These are phyloP conservation scores for Colletotrichum sp. DNA, from an alignment of 2,329 filamentous ascomycete species.

Conservation along the genomic window DNA sequence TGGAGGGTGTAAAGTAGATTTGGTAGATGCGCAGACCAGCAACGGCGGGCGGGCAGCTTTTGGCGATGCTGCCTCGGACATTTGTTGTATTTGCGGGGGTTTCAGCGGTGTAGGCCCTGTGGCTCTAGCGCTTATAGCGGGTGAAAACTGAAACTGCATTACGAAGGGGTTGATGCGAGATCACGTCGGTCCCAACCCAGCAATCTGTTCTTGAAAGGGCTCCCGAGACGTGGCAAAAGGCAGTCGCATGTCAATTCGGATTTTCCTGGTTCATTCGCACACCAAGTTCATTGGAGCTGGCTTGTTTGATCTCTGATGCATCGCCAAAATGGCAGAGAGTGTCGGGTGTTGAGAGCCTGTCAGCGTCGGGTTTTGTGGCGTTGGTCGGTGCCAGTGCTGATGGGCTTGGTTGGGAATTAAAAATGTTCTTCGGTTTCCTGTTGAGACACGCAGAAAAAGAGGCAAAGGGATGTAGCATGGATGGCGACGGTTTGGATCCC, in stretches of 20 bases:
- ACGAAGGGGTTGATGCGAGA: too few species aligned
- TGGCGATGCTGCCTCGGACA: not conserved
- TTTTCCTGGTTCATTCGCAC: not conserved
- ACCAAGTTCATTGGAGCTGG: not conserved
- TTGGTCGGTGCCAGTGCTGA: not conserved
- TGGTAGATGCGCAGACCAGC: not conserved
- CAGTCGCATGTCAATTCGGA: too few species aligned
- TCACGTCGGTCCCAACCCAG: too few species aligned
- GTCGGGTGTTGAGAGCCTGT: not conserved
- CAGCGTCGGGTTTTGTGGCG: not conserved
- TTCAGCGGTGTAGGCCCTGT: too few species aligned
- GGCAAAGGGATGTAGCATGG: not conserved
- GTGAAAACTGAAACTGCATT: too few species aligned
- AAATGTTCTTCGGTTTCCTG: not conserved
- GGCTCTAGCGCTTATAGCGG: not conserved
- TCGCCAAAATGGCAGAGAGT: not conserved
- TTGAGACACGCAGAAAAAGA: not conserved
- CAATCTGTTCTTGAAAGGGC: too few species aligned
- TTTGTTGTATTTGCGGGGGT: too few species aligned
- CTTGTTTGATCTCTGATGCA: not conserved
- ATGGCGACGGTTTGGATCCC: not conserved
- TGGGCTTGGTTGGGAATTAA: not conserved
- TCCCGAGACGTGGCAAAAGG: too few species aligned
- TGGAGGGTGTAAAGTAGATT: not conserved
- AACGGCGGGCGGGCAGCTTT: not conserved